Base-by-base conservation (phyloP, 345 rosid genomes). In the Lepidium aucheri region DNA sequence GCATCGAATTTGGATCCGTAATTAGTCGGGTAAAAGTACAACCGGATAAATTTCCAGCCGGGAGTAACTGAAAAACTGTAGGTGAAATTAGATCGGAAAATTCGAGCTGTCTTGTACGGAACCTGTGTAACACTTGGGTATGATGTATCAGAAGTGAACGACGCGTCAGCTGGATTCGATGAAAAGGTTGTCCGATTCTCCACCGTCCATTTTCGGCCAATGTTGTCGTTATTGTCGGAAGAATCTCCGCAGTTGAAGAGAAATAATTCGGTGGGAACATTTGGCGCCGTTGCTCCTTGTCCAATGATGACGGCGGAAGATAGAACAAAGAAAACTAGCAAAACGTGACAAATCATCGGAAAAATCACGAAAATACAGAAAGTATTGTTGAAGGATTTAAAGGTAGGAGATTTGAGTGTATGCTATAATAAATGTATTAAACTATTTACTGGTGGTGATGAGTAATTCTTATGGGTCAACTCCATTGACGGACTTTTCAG, bases 21-120 rank as follows among this genome's bases (percentile, higher is more conserved):
- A 1, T 13, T 1, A 61, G 71, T 8, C 13, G 78, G 55, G 38
- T 70, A 68, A 34, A 81, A 76, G 7, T 70, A 50, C 1, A 81
- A 35, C 4, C 80, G 77, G 54, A 81, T 2, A 4, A 74, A 74
- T 47, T 68, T 74, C 36, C 15, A 67, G 5, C 82, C 80, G 0
- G 72, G 34, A 3, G 76, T 13, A 3, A 78, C 73, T 0, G n/a
- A n/a, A n/a, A n/a, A n/a, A n/a, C n/a, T n/a, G n/a, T n/a, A n/a
- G n/a, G n/a, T n/a, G n/a, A n/a, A n/a, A n/a, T 13, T 17, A 0
- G 75, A 68, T 7, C 10, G 62, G 40, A 72, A 78, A 50, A 76
- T 6, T 0, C 85, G 60, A 34, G 80, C 79, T 0, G 18, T 66
- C 70, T 36, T 33, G 71, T 59, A 78, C 0, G 80, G 85, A 0